Evolutionary conservation across 176 grass and related monocot species (phyloP).

Genomic region (Hsuehochloa calcarea): DNA sequence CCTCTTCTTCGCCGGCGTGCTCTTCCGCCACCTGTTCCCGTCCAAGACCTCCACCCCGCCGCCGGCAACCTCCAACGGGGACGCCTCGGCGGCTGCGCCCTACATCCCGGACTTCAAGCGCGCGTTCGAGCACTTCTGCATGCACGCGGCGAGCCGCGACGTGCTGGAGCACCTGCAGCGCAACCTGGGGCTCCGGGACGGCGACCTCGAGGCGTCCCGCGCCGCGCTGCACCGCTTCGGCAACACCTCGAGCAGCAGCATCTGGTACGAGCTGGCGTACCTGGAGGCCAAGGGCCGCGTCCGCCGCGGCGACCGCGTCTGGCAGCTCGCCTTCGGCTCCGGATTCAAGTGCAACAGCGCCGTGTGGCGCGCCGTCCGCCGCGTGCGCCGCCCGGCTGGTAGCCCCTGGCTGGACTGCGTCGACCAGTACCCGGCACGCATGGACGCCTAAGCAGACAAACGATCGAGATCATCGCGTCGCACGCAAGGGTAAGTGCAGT

Average conservation of each 20-base stretch:
- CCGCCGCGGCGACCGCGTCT: constrained; percentile 84
- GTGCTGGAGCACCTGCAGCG: constrained; percentile 90
- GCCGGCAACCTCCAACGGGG: background rate
- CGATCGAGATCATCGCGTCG: background rate
- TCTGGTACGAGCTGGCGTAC: constrained; percentile 98
- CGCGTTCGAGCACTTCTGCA: constrained; percentile 97
- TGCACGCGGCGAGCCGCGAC: constrained; percentile 87
- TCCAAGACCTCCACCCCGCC: constrained; percentile 38
- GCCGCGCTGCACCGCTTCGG: constrained; percentile 93
- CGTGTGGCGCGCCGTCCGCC: constrained; percentile 78
- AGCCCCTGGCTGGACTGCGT: constrained; percentile 83
- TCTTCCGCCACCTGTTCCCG: constrained; percentile 88
- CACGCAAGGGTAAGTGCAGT: background rate
- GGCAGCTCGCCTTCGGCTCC: constrained; percentile 97
- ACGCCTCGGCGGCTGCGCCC: constrained; percentile 43
- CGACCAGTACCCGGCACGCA: constrained; percentile 68
- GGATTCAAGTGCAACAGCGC: constrained; percentile 99
- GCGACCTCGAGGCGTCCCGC: constrained; percentile 82
- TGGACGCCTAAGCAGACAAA: constrained; percentile 24
- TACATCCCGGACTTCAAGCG: constrained; percentile 99
- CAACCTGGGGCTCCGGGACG: constrained; percentile 72
- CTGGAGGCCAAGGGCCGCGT: constrained; percentile 88
- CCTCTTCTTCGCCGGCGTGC: constrained; percentile 83
- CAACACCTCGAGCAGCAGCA: constrained; percentile 94
- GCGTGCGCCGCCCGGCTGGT: constrained; percentile 59